Base-by-base conservation (phyloP, 768 basidiomycete species). In the Pisolithus albus region DNA sequence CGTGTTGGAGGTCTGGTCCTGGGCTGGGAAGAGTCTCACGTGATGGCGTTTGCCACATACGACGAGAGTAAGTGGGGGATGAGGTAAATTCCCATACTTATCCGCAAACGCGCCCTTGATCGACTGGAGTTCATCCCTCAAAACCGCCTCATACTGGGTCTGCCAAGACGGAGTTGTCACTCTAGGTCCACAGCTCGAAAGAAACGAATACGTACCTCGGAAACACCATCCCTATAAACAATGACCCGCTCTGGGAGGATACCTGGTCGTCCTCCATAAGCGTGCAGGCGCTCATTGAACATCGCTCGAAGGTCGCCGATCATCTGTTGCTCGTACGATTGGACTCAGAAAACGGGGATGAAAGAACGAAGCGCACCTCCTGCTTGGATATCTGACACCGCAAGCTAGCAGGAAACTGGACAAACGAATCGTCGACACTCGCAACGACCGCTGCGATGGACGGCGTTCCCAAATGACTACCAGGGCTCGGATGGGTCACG, bases 401-500 rank as follows among this genome's bases (percentile, higher is more conserved):
- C 58, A 78, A 49, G 47, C 67, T 71, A 0, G 70, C 71, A 9
- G 77, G 77, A 61, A 73, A 77, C 42, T 76, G 73, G 5, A 67
- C 70, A 48, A 68, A 74, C 41, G 65, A 54, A 34, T 58, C 52
- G 49, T 78, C 77, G 11, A 66, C 50, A 53, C 69, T 76, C 21
- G 73, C 76, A 10, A 78, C 76, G 9, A 78, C 71, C 0, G 75
- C 77, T 1, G 75, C 77, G 47, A 78, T 69, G 13, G 74, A 75
- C 1, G 76, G 72, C 8, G 76, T 75, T 19, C 75, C 73, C 46
- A 58, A 65, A 52, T 78, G 72, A 50, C 81, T 82, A 2, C 81
- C 81, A 5, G 79, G 80, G 7, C 84, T 81, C 16, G 86, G 85
- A 64, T 90, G 87, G 1, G 84, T 87, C n/a, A 85, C 82, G 47